Evolutionary conservation across 495 filamentous ascomycete genomes (phyloP).

Genomic region (Penicillium diatomitis): DNA sequence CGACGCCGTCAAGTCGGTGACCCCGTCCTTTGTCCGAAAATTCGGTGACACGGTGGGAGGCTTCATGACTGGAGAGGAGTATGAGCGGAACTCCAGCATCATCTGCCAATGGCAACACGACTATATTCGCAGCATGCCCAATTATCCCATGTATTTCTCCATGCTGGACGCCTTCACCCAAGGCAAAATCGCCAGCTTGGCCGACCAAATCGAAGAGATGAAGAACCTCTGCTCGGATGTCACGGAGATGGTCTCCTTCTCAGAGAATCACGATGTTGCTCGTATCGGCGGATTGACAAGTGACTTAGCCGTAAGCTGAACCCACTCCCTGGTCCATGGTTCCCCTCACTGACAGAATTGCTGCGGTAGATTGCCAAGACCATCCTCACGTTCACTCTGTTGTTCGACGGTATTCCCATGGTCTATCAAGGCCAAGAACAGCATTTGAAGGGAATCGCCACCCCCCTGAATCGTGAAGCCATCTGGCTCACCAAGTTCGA

Average conservation of each 20-base stretch:
- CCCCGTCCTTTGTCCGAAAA: constrained; percentile 51
- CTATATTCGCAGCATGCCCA: constrained; percentile 45
- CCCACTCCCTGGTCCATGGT: no score
- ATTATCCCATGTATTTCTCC: constrained; percentile 61
- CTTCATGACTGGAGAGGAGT: constrained; percentile 60
- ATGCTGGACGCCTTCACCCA: constrained; percentile 52
- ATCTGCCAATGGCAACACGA: constrained; percentile 44
- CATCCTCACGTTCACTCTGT: constrained; percentile 60
- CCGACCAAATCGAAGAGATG: constrained; percentile 40
- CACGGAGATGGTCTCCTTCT: constrained; percentile 57
- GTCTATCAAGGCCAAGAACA: constrained; percentile 69
- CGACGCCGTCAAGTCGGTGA: constrained; percentile 66
- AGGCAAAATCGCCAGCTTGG: constrained; percentile 45
- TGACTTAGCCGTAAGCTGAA: constrained; percentile 30
- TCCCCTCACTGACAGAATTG: background rate
- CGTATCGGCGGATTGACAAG: constrained; percentile 46
- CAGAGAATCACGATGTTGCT: constrained; percentile 68
- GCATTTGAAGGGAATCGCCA: constrained; percentile 46
- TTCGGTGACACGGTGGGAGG: constrained; percentile 50
- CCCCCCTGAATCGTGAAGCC: constrained; percentile 64
- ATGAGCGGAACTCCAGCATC: constrained; percentile 42
- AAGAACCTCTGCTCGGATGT: constrained; percentile 46
- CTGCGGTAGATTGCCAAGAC: constrained; percentile 47
- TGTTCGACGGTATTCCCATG: constrained; percentile 58
- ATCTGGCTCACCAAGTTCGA: constrained; percentile 61